Evolutionary conservation across 2,329 filamentous ascomycete species (phyloP).

Genomic region (Clarireedia paspali): DNA sequence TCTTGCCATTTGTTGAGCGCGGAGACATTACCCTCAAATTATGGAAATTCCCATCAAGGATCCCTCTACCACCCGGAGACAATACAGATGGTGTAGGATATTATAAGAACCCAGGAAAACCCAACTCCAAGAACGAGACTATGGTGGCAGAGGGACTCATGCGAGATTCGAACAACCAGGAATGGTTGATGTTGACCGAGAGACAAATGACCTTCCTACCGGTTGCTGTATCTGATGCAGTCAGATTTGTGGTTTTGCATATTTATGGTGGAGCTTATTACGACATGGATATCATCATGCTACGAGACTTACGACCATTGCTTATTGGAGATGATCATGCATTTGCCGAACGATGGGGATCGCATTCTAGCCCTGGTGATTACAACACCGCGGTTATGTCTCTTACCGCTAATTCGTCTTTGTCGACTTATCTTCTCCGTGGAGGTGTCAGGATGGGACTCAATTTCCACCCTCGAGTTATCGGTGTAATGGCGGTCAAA

Average conservation of each 20-base stretch:
- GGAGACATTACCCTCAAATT: conserved; percentile 44
- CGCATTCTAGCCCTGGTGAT: conserved; percentile 42
- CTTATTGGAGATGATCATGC: conserved; percentile 41
- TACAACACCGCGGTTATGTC: conserved; percentile 52
- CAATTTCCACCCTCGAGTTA: conserved; percentile 47
- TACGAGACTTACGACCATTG: conserved; percentile 46
- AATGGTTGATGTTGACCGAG: conserved; percentile 44
- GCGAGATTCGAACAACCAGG: conserved; percentile 40
- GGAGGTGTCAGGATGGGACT: conserved; percentile 50
- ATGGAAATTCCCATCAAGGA: conserved; percentile 46
- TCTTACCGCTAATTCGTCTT: conserved; percentile 45
- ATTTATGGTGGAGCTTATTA: conserved; percentile 46
- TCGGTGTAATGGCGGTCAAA: conserved; percentile 49
- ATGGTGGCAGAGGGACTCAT: conserved; percentile 44
- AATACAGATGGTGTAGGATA: conserved; percentile 41
- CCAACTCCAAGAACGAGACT: conserved; percentile 28
- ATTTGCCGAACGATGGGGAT: conserved; percentile 49
- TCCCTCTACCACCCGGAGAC: conserved; percentile 42
- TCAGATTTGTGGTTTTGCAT: conserved; percentile 47
- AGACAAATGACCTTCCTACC: conserved; percentile 52
- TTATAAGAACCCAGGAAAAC: conserved; percentile 39
- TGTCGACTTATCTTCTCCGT: conserved; percentile 46
- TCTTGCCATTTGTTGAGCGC: conserved; percentile 44
- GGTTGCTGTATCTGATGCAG: conserved; percentile 48
- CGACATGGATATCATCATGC: conserved; percentile 48